These are phyloP conservation scores for Aspergillus amoenus DNA, from an alignment of 2,329 filamentous ascomycete species.

Conservation along the genomic window DNA sequence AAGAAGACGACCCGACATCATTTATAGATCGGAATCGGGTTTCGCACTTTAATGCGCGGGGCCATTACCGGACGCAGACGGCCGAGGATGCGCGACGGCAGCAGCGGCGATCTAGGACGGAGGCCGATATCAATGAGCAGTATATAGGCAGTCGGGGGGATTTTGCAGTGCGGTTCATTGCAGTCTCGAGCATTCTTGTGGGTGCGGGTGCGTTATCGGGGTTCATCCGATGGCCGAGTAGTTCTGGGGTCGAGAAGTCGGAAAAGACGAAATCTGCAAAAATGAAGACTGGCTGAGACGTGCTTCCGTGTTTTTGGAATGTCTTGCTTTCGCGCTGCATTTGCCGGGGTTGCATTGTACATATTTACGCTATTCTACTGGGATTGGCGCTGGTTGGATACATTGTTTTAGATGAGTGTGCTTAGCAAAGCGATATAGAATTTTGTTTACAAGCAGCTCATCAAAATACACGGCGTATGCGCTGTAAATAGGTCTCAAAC, in stretches of 20 bases:
- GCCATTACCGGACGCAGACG: slow-evolving; percentile 73
- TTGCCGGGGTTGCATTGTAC: background rate
- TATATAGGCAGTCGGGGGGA: slow-evolving; percentile 24
- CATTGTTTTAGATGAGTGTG: background rate
- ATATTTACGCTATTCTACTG: background rate
- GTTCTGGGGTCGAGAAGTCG: background rate
- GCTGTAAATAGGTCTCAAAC: slow-evolving; percentile 9
- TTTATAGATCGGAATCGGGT: slow-evolving; percentile 53
- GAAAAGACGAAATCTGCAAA: background rate
- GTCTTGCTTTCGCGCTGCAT: background rate
- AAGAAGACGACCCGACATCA: slow-evolving; percentile 35
- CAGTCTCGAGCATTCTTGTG: slow-evolving; percentile 41
- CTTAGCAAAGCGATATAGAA: background rate
- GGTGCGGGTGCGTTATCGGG: slow-evolving; percentile 30
- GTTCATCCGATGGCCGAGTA: slow-evolving; percentile 19
- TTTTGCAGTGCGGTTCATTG: slow-evolving; percentile 36
- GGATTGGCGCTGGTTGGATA: background rate
- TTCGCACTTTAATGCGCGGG: slow-evolving; percentile 74
- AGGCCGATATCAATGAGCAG: slow-evolving; percentile 30
- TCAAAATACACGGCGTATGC: background rate
- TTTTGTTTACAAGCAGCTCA: background rate
- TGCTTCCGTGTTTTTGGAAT: background rate
- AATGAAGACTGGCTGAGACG: background rate
- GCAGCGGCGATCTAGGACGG: slow-evolving; percentile 40
- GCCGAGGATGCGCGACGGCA: slow-evolving; percentile 57